Conservation (phyloP, 1,139 yeast species). For the Kodamaea ohmeri region DNA sequence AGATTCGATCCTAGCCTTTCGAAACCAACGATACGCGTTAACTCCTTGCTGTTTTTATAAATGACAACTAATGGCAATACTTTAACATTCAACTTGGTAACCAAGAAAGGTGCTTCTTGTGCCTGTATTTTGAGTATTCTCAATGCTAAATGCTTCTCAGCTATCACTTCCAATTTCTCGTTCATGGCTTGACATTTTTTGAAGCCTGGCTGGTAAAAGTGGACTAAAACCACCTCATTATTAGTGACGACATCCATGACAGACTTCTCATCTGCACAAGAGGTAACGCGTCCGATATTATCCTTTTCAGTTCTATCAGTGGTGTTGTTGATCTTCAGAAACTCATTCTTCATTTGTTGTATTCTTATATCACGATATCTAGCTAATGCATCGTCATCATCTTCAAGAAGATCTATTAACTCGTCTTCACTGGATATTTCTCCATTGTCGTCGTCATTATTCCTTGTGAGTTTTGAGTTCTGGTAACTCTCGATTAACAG, state of each 20-base stretch:
- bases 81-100: constrained; percentile 56
- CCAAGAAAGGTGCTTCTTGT: constrained; percentile 67
- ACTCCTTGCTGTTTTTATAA: constrained; percentile 60
- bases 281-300: constrained; percentile 42
- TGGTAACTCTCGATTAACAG: constrained; percentile 42
- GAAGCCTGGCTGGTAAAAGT: constrained; percentile 64
- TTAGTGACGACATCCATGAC: constrained; percentile 52
- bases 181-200: constrained; percentile 61
- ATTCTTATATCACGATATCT: constrained; percentile 50
- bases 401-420: constrained; percentile 27
- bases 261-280: constrained; percentile 49
- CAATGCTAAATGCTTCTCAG: constrained; percentile 57
- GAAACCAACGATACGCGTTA: constrained; percentile 63
- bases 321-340: constrained; percentile 38
- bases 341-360: constrained; percentile 45
- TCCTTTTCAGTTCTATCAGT: constrained; percentile 27
- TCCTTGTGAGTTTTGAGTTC: constrained; percentile 28
- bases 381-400: constrained; percentile 34
- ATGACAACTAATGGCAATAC: constrained; percentile 70
- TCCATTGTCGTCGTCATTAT: constrained; percentile 31
- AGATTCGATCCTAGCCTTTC: constrained; percentile 50
- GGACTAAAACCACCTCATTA: constrained; percentile 49
- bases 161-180: constrained; percentile 39
- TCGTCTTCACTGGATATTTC: constrained; percentile 29
- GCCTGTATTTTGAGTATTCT: constrained; percentile 61